phyloP scores from a whole-genome alignment of 768 basidiomycete genomes.

The Rubroboletus pulcherrimus region DNA sequence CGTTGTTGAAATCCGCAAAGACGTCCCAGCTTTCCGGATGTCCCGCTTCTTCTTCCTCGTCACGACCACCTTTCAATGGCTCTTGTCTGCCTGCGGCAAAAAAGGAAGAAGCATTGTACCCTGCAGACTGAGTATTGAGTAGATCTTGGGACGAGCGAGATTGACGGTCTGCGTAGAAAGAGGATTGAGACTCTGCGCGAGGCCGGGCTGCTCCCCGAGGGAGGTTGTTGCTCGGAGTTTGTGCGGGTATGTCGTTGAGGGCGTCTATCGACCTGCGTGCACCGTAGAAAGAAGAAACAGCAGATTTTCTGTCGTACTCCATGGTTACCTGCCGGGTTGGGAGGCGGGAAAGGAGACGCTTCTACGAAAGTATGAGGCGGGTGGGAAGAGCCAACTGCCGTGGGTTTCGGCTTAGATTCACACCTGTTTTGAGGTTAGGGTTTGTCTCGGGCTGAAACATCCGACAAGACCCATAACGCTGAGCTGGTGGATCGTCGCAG shows the following conservation, averaged over 20 bases:
- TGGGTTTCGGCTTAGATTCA: background rate
- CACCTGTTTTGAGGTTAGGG: slow-evolving; percentile 23
- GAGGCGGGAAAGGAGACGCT: slow-evolving; percentile 1
- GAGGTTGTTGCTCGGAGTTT: slow-evolving; percentile 19
- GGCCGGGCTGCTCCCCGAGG: slow-evolving; percentile 37
- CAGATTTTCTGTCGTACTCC: slow-evolving; percentile 78
- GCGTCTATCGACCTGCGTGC: slow-evolving; percentile 59
- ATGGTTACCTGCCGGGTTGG: slow-evolving; percentile 32
- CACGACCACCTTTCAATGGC: slow-evolving; percentile 73
- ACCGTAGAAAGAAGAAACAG: slow-evolving; percentile 78
- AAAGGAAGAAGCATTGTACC: slow-evolving; percentile 71
- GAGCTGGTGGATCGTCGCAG: too few species aligned
- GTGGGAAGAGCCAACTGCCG: slow-evolving; percentile 11
- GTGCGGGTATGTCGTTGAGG: slow-evolving; percentile 45
- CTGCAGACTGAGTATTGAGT: slow-evolving; percentile 52
- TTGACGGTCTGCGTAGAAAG: slow-evolving; percentile 49
- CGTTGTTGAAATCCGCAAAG: slow-evolving; percentile 87
- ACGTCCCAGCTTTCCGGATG: slow-evolving; percentile 64
- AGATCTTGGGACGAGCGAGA: slow-evolving; percentile 45
- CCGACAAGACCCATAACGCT: background rate
- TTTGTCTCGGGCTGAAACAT: slow-evolving; percentile 12
- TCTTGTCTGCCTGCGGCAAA: slow-evolving; percentile 67
- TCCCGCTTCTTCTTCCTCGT: slow-evolving; percentile 57
- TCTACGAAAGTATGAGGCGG: background rate
- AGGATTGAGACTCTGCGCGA: slow-evolving; percentile 68